Evolutionary conservation across 148 eudicot genomes (phyloP).

Genomic region (Fagopyrum homotropicum): DNA sequence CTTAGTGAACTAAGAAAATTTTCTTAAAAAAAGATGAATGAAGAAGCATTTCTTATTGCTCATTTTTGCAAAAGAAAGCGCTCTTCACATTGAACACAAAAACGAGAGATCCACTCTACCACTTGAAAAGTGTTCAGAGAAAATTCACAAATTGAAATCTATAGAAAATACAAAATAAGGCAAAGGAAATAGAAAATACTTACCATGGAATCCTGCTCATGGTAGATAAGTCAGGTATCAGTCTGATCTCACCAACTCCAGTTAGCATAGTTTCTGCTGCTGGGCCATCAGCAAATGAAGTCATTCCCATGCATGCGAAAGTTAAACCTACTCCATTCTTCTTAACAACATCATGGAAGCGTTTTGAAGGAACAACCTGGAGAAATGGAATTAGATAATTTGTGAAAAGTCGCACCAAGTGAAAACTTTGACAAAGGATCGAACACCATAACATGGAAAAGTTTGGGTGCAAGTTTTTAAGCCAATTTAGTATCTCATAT

Average conservation of each 20-base stretch:
- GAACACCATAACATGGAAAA: not conserved
- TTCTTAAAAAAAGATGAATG: not conserved
- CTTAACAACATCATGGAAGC: slow-evolving; percentile 56
- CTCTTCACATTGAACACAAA: slow-evolving; percentile 1
- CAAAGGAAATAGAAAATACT: not conserved
- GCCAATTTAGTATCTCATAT: not conserved
- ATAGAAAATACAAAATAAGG: not conserved
- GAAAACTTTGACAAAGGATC: not conserved
- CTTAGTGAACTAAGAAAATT: not conserved
- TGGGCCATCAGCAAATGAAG: slow-evolving; percentile 66
- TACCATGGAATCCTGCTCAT: slow-evolving; percentile 84
- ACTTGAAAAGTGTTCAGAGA: not conserved
- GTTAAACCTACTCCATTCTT: slow-evolving; percentile 87
- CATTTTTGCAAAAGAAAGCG: not conserved
- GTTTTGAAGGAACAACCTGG: slow-evolving; percentile 66
- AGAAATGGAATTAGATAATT: not conserved
- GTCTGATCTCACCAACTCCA: slow-evolving; percentile 86
- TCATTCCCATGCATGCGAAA: slow-evolving; percentile 79
- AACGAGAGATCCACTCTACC: not conserved
- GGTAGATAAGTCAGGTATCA: slow-evolving; percentile 83
- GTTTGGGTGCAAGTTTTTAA: not conserved
- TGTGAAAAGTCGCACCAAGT: slow-evolving; percentile 1
- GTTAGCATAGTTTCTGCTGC: slow-evolving; percentile 69
- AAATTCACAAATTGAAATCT: not conserved
- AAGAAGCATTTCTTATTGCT: not conserved